phyloP scores from a whole-genome alignment of 768 basidiomycete species.

The Leucosporidium yakuticum region DNA sequence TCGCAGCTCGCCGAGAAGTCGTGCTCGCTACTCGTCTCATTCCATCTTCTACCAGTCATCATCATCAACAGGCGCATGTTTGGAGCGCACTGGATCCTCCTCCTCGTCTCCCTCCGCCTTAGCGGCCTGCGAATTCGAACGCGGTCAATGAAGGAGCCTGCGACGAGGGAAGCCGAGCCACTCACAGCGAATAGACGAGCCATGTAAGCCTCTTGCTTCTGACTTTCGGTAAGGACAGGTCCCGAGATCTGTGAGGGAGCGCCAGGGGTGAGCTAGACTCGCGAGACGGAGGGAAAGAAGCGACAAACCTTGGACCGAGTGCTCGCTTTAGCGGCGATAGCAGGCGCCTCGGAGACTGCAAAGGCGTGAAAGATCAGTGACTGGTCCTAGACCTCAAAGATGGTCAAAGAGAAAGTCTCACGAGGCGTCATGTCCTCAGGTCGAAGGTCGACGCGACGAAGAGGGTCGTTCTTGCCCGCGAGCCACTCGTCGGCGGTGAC shows the following conservation, averaged over 20 bases:
- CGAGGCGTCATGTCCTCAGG: slow-evolving; percentile 40
- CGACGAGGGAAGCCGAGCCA: background rate
- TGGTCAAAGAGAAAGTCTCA: background rate
- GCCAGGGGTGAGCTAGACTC: background rate
- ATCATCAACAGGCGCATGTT: slow-evolving; percentile 41
- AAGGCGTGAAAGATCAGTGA: background rate
- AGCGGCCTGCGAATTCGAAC: slow-evolving; percentile 29
- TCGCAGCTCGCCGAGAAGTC: too few relatives aligned
- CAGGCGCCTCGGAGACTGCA: slow-evolving; percentile 44
- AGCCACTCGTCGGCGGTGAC: slow-evolving; percentile 39
- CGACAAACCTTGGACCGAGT: slow-evolving; percentile 31
- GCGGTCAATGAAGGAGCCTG: too few relatives aligned
- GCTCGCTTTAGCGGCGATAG: slow-evolving; percentile 34
- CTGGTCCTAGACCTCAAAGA: background rate
- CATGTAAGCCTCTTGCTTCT: slow-evolving; percentile 42
- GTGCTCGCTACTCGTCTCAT: too few relatives aligned
- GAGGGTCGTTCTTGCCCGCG: slow-evolving; percentile 32
- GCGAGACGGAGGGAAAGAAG: too few relatives aligned
- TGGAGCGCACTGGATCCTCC: slow-evolving; percentile 7
- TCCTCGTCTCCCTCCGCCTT: slow-evolving; percentile 38
- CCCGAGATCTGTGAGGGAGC: slow-evolving; percentile 35
- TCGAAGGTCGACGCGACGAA: slow-evolving; percentile 33
- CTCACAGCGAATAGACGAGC: slow-evolving; percentile 40
- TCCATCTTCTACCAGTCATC: slow-evolving; percentile 30
- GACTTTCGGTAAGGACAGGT: slow-evolving; percentile 41